These are phyloP conservation scores for Rhodofomes roseus DNA, from an alignment of 1,284 basidiomycete genomes.

Conservation along the genomic window DNA sequence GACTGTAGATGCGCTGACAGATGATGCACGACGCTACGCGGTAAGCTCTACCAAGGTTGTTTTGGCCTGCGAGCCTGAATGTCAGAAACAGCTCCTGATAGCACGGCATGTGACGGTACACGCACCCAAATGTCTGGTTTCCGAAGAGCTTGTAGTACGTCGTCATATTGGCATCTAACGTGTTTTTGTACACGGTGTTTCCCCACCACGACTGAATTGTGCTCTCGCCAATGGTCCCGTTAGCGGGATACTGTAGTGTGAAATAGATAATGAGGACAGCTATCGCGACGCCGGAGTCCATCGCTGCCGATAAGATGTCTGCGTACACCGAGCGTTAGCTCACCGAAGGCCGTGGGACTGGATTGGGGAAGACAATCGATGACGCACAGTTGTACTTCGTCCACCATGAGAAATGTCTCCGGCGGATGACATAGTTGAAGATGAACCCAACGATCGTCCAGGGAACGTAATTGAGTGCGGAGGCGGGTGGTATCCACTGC, in stretches of 20 bases:
- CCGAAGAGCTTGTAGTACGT: conserved; percentile 19
- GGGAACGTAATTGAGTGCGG: conserved; percentile 40
- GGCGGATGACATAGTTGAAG: conserved; percentile 43
- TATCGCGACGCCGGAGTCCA: conserved; percentile 45
- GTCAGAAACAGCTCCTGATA: background rate
- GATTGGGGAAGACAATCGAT: background rate
- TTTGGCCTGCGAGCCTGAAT: background rate
- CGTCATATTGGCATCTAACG: conserved; percentile 25
- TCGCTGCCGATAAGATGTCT: conserved; percentile 48
- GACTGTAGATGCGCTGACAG: background rate
- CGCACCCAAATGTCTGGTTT: conserved; percentile 29
- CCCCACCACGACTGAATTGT: conserved; percentile 40
- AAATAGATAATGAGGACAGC: conserved; percentile 46
- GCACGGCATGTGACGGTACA: background rate
- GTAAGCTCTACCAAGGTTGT: conserved; percentile 2
- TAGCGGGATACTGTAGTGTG: conserved; percentile 40
- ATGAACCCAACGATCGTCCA: conserved; percentile 37
- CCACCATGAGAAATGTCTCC: conserved; percentile 41
- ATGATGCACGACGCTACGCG: background rate
- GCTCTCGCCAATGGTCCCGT: conserved; percentile 38
- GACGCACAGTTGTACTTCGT: conserved; percentile 44
- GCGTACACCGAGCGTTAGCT: background rate
- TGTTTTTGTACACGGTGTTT: conserved; percentile 35
- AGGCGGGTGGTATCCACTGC: conserved; percentile 36
- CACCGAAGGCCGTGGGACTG: background rate